Evolutionary conservation across 352 stramenopile species (phyloP), one percentile per base, ranked within the genome.

Genomic region (Phytophthora citrophthora): DNA sequence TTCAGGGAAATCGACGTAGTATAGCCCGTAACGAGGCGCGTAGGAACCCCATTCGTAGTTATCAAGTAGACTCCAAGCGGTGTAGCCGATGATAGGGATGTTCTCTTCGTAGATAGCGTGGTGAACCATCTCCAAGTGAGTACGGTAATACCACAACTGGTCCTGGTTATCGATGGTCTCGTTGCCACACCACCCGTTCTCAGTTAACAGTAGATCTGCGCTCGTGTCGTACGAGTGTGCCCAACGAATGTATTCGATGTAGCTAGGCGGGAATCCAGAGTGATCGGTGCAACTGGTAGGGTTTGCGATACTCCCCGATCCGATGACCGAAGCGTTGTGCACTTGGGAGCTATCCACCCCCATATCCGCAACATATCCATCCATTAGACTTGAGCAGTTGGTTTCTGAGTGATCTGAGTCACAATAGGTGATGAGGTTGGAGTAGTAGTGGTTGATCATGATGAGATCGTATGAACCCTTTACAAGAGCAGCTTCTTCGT

Each of bases 391-490:
- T 51, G 36, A 55, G 49, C 77, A 87, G 3, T 63, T 63, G 3
- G 68, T 56, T 4, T 56, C 60, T 5, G 77, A 80, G 13, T 38
- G 50, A 13, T 69, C 27, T 8, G 63, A 69, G 10, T 56, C 39
- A 36, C 74, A 84, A 62, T 89, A 65, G 0, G 76, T 82, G 10
- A 86, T 74, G 0, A 52, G n/a, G 4, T 65, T 68, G 13, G 77
- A 76, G 32, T 50, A 64, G 71, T 98, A 98, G 64, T 98, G 89
- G 71, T 98, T 98, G 3, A 98, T 29, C 54, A 95, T 95, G 46
- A 98, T 87, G 48, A 98, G 90, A 51, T 98, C 95, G 55, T 81
- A 82, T 15, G 85, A 96, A 7, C 78, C 79, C 41, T 83, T 78
- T n/a, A 99, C 48, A 8, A 74, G 27, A 26, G 72, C 70, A 36